These are phyloP conservation scores for Prunus kanzakura DNA, from an alignment of 306 rosid species.

Conservation along the genomic window DNA sequence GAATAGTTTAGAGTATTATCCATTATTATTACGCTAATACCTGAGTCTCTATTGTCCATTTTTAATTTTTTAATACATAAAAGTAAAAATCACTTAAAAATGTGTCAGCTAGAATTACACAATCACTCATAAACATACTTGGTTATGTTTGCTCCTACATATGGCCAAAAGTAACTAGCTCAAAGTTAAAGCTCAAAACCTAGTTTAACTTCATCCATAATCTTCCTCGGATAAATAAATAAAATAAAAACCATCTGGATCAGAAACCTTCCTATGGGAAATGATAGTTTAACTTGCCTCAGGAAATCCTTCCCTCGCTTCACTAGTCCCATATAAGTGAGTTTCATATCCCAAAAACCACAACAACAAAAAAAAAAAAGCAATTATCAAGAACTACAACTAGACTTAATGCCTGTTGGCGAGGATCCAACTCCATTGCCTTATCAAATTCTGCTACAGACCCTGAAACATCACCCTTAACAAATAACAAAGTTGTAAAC, in stretches of 20 bases:
- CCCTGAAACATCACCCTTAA: conserved; percentile 68
- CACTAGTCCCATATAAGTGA: conserved; percentile 44
- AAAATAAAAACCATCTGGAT: no score
- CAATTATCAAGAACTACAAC: not conserved
- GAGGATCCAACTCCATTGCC: conserved; percentile 84
- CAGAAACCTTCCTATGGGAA: no score
- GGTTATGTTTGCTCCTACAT: not conserved
- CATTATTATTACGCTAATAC: no score
- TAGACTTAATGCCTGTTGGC: conserved; percentile 76
- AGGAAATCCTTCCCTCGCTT: conserved; percentile 74
- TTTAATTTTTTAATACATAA: no score
- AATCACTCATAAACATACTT: no score
- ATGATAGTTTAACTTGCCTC: conserved; percentile 40
- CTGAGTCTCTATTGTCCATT: no score
- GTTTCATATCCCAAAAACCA: conserved; percentile 6
- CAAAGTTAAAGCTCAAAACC: not conserved
- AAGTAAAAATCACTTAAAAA: no score
- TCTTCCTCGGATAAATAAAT: no score
- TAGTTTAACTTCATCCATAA: not conserved
- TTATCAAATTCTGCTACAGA: conserved; percentile 76
- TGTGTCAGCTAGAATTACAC: not conserved
- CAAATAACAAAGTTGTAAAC: conserved; percentile 13
- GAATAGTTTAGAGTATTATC: no score
- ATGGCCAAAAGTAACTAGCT: not conserved
- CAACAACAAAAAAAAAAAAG: no score